Evolutionary conservation across 148 eudicot species (phyloP), one percentile per base, ranked within the genome.

Genomic region (Camellia lanceoleosa): DNA sequence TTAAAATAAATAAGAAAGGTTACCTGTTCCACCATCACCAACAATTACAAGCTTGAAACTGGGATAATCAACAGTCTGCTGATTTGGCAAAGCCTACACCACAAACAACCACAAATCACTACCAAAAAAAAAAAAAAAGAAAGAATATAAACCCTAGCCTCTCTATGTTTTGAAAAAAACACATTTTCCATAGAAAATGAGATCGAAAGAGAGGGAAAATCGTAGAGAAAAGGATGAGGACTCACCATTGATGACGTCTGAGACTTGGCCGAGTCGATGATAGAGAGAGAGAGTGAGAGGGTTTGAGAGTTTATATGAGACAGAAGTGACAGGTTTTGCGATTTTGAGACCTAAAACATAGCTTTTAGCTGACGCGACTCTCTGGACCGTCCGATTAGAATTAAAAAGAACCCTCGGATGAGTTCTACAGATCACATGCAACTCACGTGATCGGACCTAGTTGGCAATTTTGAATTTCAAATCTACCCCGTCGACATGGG

Each of bases 11-110:
- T 18, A 75, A 23, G 49, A 19, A 71, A 42, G 20, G 1, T 64
- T 82, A 89, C 94, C 94, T 61, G 92, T 89, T 43, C 95, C 95
- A 81, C 95, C 95, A 79, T 91, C 95, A 42, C 95, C 95, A 74
- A 91, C 95, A 78, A 91, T 88, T 2, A 91, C 95, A 72, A 91
- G 95, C 91, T 91, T 91, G 80, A 91, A 91, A 78, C 88, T 91
- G 0, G 95, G 95, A 82, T 91, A 89, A 78, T 86, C 87, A 9
- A 91, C 95, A 41, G 92, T 89, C 78, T 88, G 91, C 81, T 91
- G 95, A 80, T 85, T 89, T 4, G 95, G 95, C 83, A 91, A 84
- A 79, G 92, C 94, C 94, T 90, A 46, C 73, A n/a, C 43, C 52
- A 44, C 52, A 44, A 15, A 43, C 52, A 68, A 42, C 23, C 72